These are phyloP conservation scores for Fragaria iinumae DNA, from an alignment of 306 rosid species.

Conservation along the genomic window DNA sequence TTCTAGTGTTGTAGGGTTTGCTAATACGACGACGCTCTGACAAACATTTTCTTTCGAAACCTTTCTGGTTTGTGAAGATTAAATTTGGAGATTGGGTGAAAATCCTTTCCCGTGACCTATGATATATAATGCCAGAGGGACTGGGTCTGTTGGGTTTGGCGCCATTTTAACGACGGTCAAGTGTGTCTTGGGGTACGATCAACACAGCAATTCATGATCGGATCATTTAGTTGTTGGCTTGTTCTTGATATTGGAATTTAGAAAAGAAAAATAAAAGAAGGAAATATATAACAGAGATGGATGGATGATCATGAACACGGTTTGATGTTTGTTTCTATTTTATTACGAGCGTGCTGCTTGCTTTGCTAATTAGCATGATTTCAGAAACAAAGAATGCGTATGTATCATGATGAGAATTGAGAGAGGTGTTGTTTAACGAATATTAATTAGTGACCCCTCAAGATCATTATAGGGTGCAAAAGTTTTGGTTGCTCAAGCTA, in stretches of 20 bases:
- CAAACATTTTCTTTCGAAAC: neutral
- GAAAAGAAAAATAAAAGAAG: neutral
- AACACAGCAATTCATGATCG: neutral
- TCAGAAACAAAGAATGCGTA: neutral
- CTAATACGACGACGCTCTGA: conserved; percentile 25
- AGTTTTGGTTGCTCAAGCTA: neutral
- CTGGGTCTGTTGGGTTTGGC: conserved; percentile 9
- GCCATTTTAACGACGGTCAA: conserved; percentile 49
- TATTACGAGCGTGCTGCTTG: conserved; percentile 6
- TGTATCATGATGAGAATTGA: neutral
- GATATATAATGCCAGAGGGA: conserved; percentile 1
- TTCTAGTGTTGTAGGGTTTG: neutral
- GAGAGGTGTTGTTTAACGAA: neutral
- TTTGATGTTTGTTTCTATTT: neutral
- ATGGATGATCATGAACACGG: conserved; percentile 4
- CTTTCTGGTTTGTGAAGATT: neutral
- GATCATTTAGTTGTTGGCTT: neutral
- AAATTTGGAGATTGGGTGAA: conserved; percentile 13
- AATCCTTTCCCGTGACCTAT: conserved; percentile 16
- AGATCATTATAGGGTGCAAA: neutral
- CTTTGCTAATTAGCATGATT: conserved; percentile 9
- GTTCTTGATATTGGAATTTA: neutral
- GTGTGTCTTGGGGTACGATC: conserved; percentile 5
- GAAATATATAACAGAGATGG: neutral
- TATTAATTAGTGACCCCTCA: neutral